Conservation (phyloP, 148 eudicot species). For the Euryodendron excelsum region DNA sequence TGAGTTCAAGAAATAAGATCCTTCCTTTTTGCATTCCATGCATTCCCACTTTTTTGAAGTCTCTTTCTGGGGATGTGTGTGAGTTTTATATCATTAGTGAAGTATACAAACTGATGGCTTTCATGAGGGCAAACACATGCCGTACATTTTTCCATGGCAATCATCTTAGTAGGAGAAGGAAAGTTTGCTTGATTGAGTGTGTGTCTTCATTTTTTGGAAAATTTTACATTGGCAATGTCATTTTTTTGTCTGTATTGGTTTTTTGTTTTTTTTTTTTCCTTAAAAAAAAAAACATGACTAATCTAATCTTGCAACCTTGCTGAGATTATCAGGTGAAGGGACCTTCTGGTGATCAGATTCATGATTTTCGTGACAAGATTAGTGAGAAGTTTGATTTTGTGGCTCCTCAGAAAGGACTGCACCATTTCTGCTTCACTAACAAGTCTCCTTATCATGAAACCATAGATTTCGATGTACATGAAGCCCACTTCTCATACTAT, state of each 20-base stretch:
- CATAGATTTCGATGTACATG: conserved; percentile 85
- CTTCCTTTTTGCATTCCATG: background rate
- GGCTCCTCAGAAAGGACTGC: conserved; percentile 68
- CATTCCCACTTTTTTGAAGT: background rate
- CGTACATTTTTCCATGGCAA: background rate
- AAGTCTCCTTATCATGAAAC: conserved; percentile 94
- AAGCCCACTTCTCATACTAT: conserved; percentile 61
- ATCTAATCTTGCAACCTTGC: conserved; percentile 13
- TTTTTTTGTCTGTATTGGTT: background rate
- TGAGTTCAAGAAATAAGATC: no score
- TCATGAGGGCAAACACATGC: background rate
- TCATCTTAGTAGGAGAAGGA: background rate
- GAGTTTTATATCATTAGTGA: background rate
- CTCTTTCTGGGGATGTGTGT: background rate
- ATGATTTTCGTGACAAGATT: conserved; percentile 43
- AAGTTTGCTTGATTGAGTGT: background rate
- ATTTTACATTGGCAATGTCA: background rate
- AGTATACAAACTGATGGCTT: background rate
- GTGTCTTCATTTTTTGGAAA: background rate
- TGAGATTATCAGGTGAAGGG: conserved; percentile 64
- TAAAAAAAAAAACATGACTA: conserved; percentile 14
- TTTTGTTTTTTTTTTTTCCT: no score
- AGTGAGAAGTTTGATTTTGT: conserved; percentile 80
- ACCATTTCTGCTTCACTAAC: conserved; percentile 79
- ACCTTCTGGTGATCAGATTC: conserved; percentile 70